phyloP scores from a whole-genome alignment of 2,329 filamentous ascomycete species.

The Coniochaeta sp. region DNA sequence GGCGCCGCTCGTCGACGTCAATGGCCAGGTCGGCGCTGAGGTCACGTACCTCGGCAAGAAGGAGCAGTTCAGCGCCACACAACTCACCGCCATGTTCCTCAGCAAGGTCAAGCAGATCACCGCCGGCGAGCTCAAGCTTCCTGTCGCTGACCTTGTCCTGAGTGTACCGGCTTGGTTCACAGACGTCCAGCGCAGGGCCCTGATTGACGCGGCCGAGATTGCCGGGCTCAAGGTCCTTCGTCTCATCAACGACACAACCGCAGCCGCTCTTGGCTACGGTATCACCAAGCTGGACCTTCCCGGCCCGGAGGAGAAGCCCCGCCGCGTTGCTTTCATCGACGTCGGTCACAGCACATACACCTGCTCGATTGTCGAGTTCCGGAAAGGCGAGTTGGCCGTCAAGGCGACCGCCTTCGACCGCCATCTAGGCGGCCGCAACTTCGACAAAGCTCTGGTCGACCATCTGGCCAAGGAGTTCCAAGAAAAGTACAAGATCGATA shows the following conservation, averaged over 20 bases:
- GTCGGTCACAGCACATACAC: slow-evolving; percentile 97
- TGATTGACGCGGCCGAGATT: slow-evolving; percentile 89
- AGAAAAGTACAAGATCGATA: slow-evolving; percentile 96
- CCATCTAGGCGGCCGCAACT: slow-evolving; percentile 95
- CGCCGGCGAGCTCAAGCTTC: slow-evolving; percentile 77
- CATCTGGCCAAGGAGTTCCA: slow-evolving; percentile 95
- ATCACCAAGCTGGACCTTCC: slow-evolving; percentile 97
- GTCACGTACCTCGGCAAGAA: slow-evolving; percentile 91
- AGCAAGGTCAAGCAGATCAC: slow-evolving; percentile 91
- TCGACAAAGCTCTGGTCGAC: slow-evolving; percentile 90
- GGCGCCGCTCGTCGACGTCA: slow-evolving; percentile 76
- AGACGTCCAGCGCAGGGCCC: slow-evolving; percentile 79
- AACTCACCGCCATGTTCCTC: slow-evolving; percentile 91
- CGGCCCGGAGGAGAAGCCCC: slow-evolving; percentile 79
- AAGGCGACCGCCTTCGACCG: slow-evolving; percentile 89
- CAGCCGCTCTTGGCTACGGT: slow-evolving; percentile 89
- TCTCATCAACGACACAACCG: slow-evolving; percentile 96
- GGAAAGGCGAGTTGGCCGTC: slow-evolving; percentile 91
- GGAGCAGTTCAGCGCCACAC: slow-evolving; percentile 88
- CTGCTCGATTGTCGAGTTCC: slow-evolving; percentile 88
- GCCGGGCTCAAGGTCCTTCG: slow-evolving; percentile 87
- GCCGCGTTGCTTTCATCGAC: slow-evolving; percentile 85
- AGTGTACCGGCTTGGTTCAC: slow-evolving; percentile 97
- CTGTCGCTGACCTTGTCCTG: slow-evolving; percentile 88
- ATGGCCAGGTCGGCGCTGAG: slow-evolving; percentile 92